phyloP scores from a whole-genome alignment of 2,329 filamentous ascomycete genomes.

The Purpureocillium lavendulum region DNA sequence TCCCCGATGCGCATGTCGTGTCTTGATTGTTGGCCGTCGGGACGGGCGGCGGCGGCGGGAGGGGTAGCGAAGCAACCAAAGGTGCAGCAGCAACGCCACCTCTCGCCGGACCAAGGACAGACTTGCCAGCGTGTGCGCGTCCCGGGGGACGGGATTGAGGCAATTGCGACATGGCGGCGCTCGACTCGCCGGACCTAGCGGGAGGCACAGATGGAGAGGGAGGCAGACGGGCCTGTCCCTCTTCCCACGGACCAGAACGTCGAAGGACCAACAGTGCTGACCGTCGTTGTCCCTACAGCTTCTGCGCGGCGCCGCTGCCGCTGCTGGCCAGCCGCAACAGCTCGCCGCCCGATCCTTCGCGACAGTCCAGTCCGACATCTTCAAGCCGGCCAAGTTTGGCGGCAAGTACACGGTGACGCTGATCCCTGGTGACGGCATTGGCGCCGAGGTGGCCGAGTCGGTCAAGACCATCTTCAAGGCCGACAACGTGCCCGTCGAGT shows the following conservation, averaged over 20 bases:
- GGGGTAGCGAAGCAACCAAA: too few species aligned
- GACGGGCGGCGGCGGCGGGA: too few species aligned
- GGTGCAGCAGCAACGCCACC: too few species aligned
- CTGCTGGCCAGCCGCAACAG: constrained; percentile 31
- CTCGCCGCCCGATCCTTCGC: constrained; percentile 54
- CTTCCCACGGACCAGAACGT: too few species aligned
- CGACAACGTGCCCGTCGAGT: constrained; percentile 96
- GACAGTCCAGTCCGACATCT: constrained; percentile 88
- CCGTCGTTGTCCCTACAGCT: too few species aligned
- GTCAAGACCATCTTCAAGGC: constrained; percentile 99
- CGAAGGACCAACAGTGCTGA: too few species aligned
- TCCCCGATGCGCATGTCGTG: constrained; percentile 4
- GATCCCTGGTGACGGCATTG: constrained; percentile 98
- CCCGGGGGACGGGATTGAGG: background rate
- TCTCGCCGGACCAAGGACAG: too few species aligned
- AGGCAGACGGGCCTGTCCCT: background rate
- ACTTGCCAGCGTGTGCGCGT: constrained; percentile 1
- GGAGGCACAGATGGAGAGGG: too few species aligned
- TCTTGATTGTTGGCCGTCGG: constrained; percentile 1
- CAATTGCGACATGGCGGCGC: too few species aligned
- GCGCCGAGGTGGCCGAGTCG: constrained; percentile 93
- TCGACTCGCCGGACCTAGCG: background rate
- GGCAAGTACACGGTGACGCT: constrained; percentile 99
- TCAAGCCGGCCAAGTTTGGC: constrained; percentile 98
- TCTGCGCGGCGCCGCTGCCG: constrained; percentile 37